phyloP scores from a whole-genome alignment of 805 yeast genomes.

The Torulaspora maleeae region DNA sequence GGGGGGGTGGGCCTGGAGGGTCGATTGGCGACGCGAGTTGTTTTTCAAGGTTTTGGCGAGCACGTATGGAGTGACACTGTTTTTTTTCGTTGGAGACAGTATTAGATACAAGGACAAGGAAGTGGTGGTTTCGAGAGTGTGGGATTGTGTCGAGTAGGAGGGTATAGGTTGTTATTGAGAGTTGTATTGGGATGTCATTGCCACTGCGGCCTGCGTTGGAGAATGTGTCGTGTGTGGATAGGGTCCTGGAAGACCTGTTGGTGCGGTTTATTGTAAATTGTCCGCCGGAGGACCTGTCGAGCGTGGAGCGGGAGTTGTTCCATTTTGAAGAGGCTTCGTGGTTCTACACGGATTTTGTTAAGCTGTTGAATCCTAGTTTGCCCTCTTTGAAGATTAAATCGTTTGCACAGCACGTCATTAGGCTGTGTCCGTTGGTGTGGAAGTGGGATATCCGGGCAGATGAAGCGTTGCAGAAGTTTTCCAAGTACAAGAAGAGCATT shows the following conservation, averaged over 20 bases:
- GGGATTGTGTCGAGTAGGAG: background rate
- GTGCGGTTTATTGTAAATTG: conserved; percentile 89
- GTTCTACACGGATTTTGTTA: conserved; percentile 85
- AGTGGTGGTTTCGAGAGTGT: no score
- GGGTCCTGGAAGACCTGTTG: conserved; percentile 75
- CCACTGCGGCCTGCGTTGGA: conserved; percentile 53
- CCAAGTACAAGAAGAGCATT: conserved; percentile 78
- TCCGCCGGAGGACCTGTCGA: conserved; percentile 82
- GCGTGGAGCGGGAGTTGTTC: conserved; percentile 66
- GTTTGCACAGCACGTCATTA: conserved; percentile 64
- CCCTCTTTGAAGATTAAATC: conserved; percentile 74
- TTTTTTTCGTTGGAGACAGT: no score
- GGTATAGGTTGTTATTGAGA: background rate
- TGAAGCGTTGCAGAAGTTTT: conserved; percentile 72
- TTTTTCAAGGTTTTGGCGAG: background rate
- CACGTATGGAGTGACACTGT: background rate
- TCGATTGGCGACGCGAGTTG: background rate
- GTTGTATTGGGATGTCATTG: conserved; percentile 47
- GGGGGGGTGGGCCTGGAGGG: no score
- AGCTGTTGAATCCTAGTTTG: conserved; percentile 64
- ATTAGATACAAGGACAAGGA: no score
- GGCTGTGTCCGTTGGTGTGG: conserved; percentile 72
- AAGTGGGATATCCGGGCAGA: conserved; percentile 75
- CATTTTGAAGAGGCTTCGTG: conserved; percentile 98
- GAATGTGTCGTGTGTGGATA: conserved; percentile 57